Evolutionary conservation across 371 early-diverging fungal genomes (phyloP), one percentile per base, ranked within the genome.

Genomic region (Basidiobolus heterosporus): DNA sequence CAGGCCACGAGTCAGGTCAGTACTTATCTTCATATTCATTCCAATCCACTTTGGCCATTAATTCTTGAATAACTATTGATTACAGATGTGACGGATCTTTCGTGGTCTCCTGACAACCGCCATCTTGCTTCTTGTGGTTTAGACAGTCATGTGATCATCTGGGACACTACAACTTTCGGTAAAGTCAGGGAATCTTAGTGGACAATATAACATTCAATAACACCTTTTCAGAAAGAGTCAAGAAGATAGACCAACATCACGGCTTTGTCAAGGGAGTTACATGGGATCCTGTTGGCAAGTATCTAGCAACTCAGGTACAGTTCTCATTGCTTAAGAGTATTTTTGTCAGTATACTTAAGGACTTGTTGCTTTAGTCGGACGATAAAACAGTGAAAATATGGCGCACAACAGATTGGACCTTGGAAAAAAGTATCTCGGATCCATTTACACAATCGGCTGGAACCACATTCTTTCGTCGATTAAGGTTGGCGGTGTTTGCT

Each of bases 241-340:
- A 64, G 1, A 69, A 64, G 23, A 60, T 92, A 19, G 75, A 78
- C 50, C 73, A 68, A 22, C 93, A 92, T 51, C 53, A 65, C 14
- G 89, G 87, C 18, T 91, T 93, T 59, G 95, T 96, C 14, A 97
- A 98, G 61, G 98, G 98, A 1, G 58, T 98, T 1, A 72, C 91
- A 1, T 96, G 91, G 78, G 97, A 96, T 64, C 98, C 98, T 8
- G 82, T 82, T 2, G 94, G 93, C 16, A 78, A 85, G 55, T 95
- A 75, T 54, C 61, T 98, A 36, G 93, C 96, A 1, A 75, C 91
- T 7, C 91, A 94, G 69, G 85, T 83, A 76, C 23, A 13, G 3
- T 21, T 22, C 19, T 43, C 41, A 30, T 9, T 38, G 14, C 17
- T 44, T 16, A 38, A 36, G 16, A 38, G 35, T 21, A 35, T 21